Evolutionary conservation across 805 yeast genomes (phyloP), one percentile per base, ranked within the genome.

Genomic region (Starmerella sirachaensis): DNA sequence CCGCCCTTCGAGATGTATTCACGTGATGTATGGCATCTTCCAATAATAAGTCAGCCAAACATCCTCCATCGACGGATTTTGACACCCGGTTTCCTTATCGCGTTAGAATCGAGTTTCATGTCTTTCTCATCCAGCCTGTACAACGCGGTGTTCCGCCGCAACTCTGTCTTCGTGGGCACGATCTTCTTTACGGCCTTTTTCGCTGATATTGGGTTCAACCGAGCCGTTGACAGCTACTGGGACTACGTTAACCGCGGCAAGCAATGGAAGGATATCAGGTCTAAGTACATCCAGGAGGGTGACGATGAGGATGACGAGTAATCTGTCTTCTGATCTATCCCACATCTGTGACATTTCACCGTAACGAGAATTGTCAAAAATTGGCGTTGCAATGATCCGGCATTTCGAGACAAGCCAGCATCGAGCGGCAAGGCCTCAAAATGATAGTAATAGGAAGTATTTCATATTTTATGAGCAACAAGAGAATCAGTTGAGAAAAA

Each of bases 81-180:
- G n/a, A n/a, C n/a, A n/a, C n/a, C n/a, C n/a, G n/a, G n/a, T n/a
- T n/a, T n/a, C 29, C 8, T 14, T 18, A 25, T 21, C 7, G 18
- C 6, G 17, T 9, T 7, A 6, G 17, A 18, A 6, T 18, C 33
- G 29, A 37, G 38, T 30, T n/a, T 13, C 19, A 40, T 40, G 63
- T 47, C 61, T 30, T 49, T 58, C 45, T 55, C 62, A 51, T 57
- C 78, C 30, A 59, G 72, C 31, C 54, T 76, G 45, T 75, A 72
- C 72, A 77, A 75, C 71, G 61, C 68, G 25, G 53, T 79, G 40
- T 77, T 82, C 72, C 83, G 83, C 73, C 82, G 95, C 72, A 86
- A 88, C 75, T 73, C 96, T 33, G 68, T 79, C 46, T 83, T 71
- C 63, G 94, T 86, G 46, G 82, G 83, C 49, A 68, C 91, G 46